Evolutionary conservation across 2,329 filamentous ascomycete species (phyloP).

Genomic region (Colletotrichum musae): DNA sequence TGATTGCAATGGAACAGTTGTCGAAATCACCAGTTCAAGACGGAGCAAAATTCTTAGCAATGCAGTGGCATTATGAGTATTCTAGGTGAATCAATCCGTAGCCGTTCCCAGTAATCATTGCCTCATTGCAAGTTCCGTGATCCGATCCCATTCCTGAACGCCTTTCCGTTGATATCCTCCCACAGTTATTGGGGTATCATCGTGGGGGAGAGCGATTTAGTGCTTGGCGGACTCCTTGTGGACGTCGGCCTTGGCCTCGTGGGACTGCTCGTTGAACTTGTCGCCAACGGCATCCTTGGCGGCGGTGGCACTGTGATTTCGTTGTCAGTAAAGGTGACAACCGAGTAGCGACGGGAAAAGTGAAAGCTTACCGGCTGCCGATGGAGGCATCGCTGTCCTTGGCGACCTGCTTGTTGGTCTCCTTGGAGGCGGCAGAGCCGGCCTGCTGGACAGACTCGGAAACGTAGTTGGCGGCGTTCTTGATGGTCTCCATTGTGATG

Average conservation of each 20-base stretch:
- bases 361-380: conserved; percentile 65
- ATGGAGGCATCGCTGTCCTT: conserved; percentile 71
- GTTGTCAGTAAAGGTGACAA: conserved; percentile 45
- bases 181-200: conserved; percentile 40
- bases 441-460: conserved; percentile 73
- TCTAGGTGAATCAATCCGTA: conserved; percentile 23
- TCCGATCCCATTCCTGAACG: conserved; percentile 29
- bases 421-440: conserved; percentile 72
- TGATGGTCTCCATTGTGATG: conserved; percentile 66
- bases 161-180: conserved; percentile 34
- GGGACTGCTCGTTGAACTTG: conserved; percentile 59
- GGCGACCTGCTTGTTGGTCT: conserved; percentile 78
- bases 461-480: conserved; percentile 79
- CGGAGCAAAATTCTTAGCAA: conserved; percentile 6
- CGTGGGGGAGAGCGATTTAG: conserved; percentile 35
- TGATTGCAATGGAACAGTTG: too few species aligned
- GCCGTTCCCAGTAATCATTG: conserved; percentile 24
- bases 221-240: conserved; percentile 53
- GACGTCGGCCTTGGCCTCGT: conserved; percentile 59
- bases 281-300: conserved; percentile 64
- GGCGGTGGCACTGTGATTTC: conserved; percentile 56
- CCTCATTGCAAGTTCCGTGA: conserved; percentile 27
- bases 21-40: not conserved
- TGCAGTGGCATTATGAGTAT: conserved; percentile 40
- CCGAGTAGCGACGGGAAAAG: too few species aligned